A percentile compares a stretch with the other conserved stretches of the same genome.
These are phyloP conservation scores for Epicoccum nigrum DNA, from an alignment of 2,329 filamentous ascomycete species.

Conservation along the genomic window DNA sequence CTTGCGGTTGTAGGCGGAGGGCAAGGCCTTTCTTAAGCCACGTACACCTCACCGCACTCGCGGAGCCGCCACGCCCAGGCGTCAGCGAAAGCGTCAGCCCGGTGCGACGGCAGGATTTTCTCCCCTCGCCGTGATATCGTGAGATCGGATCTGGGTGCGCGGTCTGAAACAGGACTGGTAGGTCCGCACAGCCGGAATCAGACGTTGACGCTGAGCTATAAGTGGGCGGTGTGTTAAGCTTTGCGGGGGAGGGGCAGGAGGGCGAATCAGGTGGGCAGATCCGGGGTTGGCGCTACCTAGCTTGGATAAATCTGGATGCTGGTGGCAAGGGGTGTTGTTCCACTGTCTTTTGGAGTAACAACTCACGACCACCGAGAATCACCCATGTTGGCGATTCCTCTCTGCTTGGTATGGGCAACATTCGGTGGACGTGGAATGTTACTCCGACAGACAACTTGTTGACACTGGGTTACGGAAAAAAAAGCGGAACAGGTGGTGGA, in stretches of 20 bases:
- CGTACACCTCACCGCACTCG: background rate
- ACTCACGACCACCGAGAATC: background rate
- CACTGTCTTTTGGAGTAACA: no score
- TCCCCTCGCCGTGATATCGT: conserved; percentile 7
- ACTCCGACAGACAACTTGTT: no score
- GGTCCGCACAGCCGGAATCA: conserved; percentile 7
- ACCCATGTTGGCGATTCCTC: background rate
- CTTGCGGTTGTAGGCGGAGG: background rate
- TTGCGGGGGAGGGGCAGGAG: conserved; percentile 16
- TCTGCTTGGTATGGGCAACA: no score
- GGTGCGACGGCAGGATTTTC: conserved; percentile 1
- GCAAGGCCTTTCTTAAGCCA: background rate
- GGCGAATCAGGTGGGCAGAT: conserved; percentile 11
- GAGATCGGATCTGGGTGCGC: conserved; percentile 10
- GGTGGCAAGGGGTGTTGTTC: background rate
- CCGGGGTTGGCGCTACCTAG: conserved; percentile 2
- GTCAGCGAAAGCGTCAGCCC: conserved; percentile 4
- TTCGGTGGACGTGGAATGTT: no score
- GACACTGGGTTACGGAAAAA: no score
- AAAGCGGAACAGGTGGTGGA: no score
- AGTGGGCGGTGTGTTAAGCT: conserved; percentile 10
- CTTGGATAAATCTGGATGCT: conserved; percentile 4
- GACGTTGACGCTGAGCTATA: background rate
- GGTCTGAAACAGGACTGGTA: conserved; percentile 11
- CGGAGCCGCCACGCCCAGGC: background rate